A percentile compares a stretch with the other conserved stretches of the same genome.
These are phyloP conservation scores for Avena sativa DNA, from an alignment of 176 grass and related monocot genomes.

Conservation along the genomic window DNA sequence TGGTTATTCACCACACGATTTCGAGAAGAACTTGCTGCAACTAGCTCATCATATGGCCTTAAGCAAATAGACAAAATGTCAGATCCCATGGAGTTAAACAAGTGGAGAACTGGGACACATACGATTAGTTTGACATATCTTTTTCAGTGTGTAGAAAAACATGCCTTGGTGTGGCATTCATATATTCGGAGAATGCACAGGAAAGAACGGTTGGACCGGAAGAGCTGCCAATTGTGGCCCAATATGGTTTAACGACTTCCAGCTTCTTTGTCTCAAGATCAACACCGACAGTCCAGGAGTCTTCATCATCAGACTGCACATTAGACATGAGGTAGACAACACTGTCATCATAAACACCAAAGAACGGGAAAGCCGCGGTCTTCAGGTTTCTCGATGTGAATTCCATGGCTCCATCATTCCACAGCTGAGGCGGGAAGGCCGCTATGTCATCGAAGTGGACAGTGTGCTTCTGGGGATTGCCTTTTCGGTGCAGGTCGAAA, in stretches of 20 bases:
- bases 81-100: not conserved
- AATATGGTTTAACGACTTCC: not conserved
- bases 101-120: not conserved
- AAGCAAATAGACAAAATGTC: constrained; percentile 5
- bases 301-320: not conserved
- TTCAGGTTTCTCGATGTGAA: not conserved
- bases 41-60: not conserved
- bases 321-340: not conserved
- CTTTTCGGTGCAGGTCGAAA: not conserved
- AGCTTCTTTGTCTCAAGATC: not conserved
- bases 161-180: constrained; percentile 6
- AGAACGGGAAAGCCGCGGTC: not conserved
- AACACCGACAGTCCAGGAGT: not conserved
- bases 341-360: not conserved
- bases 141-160: not conserved
- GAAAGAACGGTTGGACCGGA: not conserved
- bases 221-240: not conserved
- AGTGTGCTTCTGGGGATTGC: not conserved
- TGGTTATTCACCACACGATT: not conserved
- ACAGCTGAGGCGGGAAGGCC: not conserved
- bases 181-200: constrained; percentile 8
- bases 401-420: not conserved
- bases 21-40: not conserved
- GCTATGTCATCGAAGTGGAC: not conserved
- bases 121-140: not conserved